A percentile compares a stretch with the other conserved stretches of the same genome.
phyloP scores from a whole-genome alignment of 306 rosid genomes.

The Begonia loranthoides region DNA sequence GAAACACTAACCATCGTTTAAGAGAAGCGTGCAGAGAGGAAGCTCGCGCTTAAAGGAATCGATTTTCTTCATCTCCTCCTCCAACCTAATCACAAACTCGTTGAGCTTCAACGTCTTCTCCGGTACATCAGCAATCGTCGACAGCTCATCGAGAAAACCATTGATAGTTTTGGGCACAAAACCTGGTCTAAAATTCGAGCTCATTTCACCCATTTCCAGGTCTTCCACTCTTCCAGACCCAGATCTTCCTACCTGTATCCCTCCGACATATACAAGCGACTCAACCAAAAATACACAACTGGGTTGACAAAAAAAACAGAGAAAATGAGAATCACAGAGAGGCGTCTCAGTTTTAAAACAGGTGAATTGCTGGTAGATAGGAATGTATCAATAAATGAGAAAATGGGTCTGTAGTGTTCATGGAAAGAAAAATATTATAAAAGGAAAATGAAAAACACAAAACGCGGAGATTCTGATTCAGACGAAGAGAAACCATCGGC shows the following conservation, averaged over 20 bases:
- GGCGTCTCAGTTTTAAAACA: not conserved
- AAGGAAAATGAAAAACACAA: not conserved
- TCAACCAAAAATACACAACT: not conserved
- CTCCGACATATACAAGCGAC: not conserved
- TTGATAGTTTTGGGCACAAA: constrained; percentile 57
- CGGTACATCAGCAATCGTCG: constrained; percentile 17
- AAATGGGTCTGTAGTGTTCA: not conserved
- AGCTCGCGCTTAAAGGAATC: constrained; percentile 90
- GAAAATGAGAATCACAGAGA: not conserved
- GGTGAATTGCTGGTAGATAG: not conserved
- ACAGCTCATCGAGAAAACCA: constrained; percentile 45
- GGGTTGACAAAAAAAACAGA: not conserved
- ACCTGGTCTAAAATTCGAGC: constrained; percentile 51
- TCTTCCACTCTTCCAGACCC: constrained; percentile 11
- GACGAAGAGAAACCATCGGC: constrained; percentile 14
- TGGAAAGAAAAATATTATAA: constrained; percentile 5
- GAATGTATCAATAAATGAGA: not conserved
- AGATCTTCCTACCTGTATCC: constrained; percentile 1
- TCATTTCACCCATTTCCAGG: constrained; percentile 53
- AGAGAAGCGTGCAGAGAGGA: constrained; percentile 73
- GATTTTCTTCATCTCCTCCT: constrained; percentile 77
- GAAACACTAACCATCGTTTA: constrained; percentile 57
- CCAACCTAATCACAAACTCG: constrained; percentile 36
- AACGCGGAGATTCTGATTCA: constrained; percentile 39
- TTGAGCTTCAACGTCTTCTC: constrained; percentile 33